A percentile compares a stretch with the other conserved stretches of the same genome.
Conservation (phyloP, 768 basidiomycete genomes). For the Paxillus involutus region DNA sequence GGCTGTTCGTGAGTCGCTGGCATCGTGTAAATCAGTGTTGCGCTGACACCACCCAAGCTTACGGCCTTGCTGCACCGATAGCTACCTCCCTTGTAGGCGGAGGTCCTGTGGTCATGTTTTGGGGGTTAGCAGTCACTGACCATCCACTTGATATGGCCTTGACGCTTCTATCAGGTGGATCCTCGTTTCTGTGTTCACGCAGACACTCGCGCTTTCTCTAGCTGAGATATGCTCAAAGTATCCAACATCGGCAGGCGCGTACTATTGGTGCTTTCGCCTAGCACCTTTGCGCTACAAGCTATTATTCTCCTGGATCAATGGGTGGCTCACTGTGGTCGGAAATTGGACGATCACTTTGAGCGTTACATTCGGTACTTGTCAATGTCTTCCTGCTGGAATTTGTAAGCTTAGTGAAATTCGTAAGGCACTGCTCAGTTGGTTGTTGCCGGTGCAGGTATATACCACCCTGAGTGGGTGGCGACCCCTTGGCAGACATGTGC, state of each 20-base stretch:
- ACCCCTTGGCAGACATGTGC: conserved; percentile 61
- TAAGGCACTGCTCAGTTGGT: conserved; percentile 60
- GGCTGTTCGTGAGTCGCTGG: conserved; percentile 54
- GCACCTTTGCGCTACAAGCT: conserved; percentile 51
- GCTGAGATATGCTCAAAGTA: conserved; percentile 62
- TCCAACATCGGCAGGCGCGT: conserved; percentile 61
- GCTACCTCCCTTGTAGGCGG: conserved; percentile 55
- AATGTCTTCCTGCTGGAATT: background rate
- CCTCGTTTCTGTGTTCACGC: conserved; percentile 47
- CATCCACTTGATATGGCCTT: background rate
- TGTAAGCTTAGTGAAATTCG: background rate
- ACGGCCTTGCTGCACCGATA: conserved; percentile 55
- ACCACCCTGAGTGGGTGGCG: conserved; percentile 55
- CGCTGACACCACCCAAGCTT: conserved; percentile 38
- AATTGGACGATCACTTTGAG: conserved; percentile 70
- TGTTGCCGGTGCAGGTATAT: conserved; percentile 59
- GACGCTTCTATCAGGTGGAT: conserved; percentile 40
- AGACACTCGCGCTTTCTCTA: conserved; percentile 51
- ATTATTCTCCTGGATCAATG: conserved; percentile 62
- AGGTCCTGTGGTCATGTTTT: conserved; percentile 56
- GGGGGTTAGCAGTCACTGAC: conserved; percentile 42
- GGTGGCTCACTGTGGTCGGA: conserved; percentile 68
- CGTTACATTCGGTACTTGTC: conserved; percentile 51
- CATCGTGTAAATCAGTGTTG: background rate
- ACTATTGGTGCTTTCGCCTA: conserved; percentile 67